These are phyloP conservation scores for Asterophora lycoperdoides DNA, from an alignment of 768 basidiomycete genomes.

Conservation along the genomic window DNA sequence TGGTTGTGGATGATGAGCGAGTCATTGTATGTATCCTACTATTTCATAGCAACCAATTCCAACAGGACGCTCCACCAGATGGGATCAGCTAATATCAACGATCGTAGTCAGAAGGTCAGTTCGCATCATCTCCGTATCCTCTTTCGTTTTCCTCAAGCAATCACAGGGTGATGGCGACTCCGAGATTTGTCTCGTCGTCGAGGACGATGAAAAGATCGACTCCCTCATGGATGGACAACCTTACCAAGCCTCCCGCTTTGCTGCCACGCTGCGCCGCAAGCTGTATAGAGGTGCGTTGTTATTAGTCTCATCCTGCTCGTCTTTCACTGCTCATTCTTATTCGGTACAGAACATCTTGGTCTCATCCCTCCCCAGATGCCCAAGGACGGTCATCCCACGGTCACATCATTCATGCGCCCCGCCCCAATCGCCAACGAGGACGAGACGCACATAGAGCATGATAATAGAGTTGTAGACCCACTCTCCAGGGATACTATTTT, in stretches of 20 bases:
- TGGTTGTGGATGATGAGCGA: conserved; percentile 90
- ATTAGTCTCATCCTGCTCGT: neutral
- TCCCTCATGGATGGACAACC: conserved; percentile 75
- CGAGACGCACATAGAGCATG: conserved; percentile 54
- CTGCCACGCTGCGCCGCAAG: conserved; percentile 76
- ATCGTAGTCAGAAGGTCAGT: conserved; percentile 78
- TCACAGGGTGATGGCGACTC: conserved; percentile 85
- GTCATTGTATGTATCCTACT: conserved; percentile 64
- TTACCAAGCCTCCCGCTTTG: conserved; percentile 74
- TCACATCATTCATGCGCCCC: conserved; percentile 71
- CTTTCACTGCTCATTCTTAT: conserved; percentile 1
- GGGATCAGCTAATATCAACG: conserved; percentile 92
- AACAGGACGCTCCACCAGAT: conserved; percentile 45
- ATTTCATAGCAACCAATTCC: neutral
- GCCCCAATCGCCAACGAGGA: conserved; percentile 70
- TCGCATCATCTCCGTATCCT: neutral
- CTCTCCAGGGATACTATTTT: conserved; percentile 54
- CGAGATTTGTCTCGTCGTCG: conserved; percentile 89
- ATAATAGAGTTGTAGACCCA: conserved; percentile 74
- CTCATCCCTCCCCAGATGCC: conserved; percentile 72
- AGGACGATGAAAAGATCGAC: conserved; percentile 76
- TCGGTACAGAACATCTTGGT: conserved; percentile 71
- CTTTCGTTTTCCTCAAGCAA: neutral
- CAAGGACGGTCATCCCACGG: conserved; percentile 26
- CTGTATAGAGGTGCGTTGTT: conserved; percentile 66